Conservation (phyloP, 495 filamentous ascomycete genomes). For the Penicillium goetzii region DNA sequence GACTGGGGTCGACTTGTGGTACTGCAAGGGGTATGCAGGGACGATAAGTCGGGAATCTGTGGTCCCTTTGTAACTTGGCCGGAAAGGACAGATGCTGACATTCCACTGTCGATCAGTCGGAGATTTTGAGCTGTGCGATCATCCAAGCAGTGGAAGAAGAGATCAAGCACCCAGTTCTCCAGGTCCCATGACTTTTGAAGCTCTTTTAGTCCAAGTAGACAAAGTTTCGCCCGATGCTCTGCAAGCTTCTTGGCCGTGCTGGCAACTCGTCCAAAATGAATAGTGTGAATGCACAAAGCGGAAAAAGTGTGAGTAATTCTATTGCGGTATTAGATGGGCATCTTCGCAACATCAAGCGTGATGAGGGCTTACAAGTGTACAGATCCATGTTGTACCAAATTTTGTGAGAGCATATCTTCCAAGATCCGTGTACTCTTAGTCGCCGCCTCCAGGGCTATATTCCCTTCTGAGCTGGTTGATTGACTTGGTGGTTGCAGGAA, state of each 20-base stretch:
- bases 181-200: constrained; percentile 54
- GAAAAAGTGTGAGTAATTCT: constrained; percentile 54
- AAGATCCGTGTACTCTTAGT: constrained; percentile 48
- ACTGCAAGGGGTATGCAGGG: constrained; percentile 1
- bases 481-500: constrained; percentile 37
- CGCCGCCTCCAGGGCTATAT: constrained; percentile 47
- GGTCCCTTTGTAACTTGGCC: constrained; percentile 2
- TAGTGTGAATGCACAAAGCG: constrained; percentile 52
- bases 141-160: constrained; percentile 52
- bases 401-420: constrained; percentile 52
- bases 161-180: constrained; percentile 50
- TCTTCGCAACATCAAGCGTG: no score
- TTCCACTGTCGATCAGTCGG: constrained; percentile 28
- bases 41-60: constrained; percentile 1
- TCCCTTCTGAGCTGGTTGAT: constrained; percentile 31
- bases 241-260: constrained; percentile 47
- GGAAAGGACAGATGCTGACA: constrained; percentile 11
- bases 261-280: constrained; percentile 43
- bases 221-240: constrained; percentile 52
- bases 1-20: background rate
- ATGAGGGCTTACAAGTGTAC: constrained; percentile 43
- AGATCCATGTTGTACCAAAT: constrained; percentile 48
- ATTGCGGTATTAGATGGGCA: background rate
- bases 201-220: constrained; percentile 50
- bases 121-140: constrained; percentile 47